Percentiles rank a stretch among this genome's conserved stretches.
phyloP scores from a whole-genome alignment of 2,329 filamentous ascomycete species.

The Aspergillus viridinutans region DNA sequence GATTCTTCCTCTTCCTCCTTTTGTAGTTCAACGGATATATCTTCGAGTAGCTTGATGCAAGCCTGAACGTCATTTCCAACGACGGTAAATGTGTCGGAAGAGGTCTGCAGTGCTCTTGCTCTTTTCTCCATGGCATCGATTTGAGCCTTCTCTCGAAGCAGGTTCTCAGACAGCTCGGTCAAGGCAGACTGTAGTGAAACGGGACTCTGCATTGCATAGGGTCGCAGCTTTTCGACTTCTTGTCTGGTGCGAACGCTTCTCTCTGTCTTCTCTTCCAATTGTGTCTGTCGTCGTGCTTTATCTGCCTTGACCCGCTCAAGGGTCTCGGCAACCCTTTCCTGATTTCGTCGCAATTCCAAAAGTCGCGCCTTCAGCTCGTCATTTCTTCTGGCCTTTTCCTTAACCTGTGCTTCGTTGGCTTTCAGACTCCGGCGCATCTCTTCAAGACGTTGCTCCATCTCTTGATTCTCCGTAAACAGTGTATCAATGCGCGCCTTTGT shows the following conservation, averaged over 20 bases:
- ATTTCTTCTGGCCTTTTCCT: conserved; percentile 80
- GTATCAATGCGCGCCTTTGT: conserved; percentile 85
- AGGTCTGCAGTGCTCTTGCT: conserved; percentile 85
- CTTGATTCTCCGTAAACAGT: conserved; percentile 79
- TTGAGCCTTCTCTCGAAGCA: conserved; percentile 73
- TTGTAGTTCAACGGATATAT: conserved; percentile 75
- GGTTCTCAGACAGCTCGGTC: conserved; percentile 72
- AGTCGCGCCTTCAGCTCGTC: conserved; percentile 80
- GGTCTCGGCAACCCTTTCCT: conserved; percentile 76
- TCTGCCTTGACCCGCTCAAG: conserved; percentile 78
- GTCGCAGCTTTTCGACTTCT: conserved; percentile 82
- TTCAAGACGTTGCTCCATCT: conserved; percentile 72
- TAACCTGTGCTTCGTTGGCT: conserved; percentile 74
- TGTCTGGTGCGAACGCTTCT: conserved; percentile 64
- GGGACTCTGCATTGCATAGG: conserved; percentile 88
- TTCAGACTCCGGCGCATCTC: conserved; percentile 77
- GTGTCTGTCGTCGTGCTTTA: conserved; percentile 68
- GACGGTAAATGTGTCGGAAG: conserved; percentile 80
- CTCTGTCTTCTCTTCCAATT: conserved; percentile 48
- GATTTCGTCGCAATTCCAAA: conserved; percentile 72
- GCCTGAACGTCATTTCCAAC: conserved; percentile 80
- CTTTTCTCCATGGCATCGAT: conserved; percentile 85
- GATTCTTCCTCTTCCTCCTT: conserved; percentile 90
- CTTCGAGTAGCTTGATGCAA: conserved; percentile 84
- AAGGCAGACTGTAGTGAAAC: conserved; percentile 76